Conservation (phyloP, 1,139 yeast species). For the Meyerozyma carpophila region DNA sequence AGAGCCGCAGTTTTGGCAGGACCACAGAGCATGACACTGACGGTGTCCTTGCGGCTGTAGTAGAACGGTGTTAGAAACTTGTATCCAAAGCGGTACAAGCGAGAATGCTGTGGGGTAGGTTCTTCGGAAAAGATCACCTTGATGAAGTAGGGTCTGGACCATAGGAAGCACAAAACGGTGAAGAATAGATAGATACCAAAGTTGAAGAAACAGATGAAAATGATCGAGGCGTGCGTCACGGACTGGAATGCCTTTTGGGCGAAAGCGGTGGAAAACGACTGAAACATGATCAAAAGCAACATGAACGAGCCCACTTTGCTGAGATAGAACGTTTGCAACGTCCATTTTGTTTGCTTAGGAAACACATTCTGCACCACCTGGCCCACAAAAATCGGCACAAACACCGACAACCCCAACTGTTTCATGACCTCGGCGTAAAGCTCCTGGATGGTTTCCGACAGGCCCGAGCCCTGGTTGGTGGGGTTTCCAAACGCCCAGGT, state of each 20-base stretch:
- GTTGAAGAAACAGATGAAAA: conserved; percentile 76
- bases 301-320: conserved; percentile 73
- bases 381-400: conserved; percentile 84
- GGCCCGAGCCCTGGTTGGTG: conserved; percentile 39
- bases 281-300: conserved; percentile 74
- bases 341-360: conserved; percentile 61
- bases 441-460: conserved; percentile 42
- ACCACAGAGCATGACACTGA: conserved; percentile 79
- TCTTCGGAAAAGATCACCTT: conserved; percentile 34
- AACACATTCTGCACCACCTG: conserved; percentile 69
- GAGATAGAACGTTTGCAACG: conserved; percentile 52
- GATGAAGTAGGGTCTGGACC: conserved; percentile 60
- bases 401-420: conserved; percentile 78
- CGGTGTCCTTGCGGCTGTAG: conserved; percentile 66
- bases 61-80: conserved; percentile 58
- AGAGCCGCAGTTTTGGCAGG: conserved; percentile 92
- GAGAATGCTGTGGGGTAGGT: conserved; percentile 43
- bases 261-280: conserved; percentile 85
- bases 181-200: conserved; percentile 72
- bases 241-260: conserved; percentile 71
- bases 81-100: conserved; percentile 34
- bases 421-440: conserved; percentile 76
- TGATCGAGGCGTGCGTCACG: conserved; percentile 63
- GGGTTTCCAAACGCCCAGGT: conserved; percentile 83
- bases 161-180: conserved; percentile 52